A percentile compares a stretch with the other conserved stretches of the same genome.
These are phyloP conservation scores for Arthonia radiata DNA, from an alignment of 495 filamentous ascomycete genomes.

Conservation along the genomic window DNA sequence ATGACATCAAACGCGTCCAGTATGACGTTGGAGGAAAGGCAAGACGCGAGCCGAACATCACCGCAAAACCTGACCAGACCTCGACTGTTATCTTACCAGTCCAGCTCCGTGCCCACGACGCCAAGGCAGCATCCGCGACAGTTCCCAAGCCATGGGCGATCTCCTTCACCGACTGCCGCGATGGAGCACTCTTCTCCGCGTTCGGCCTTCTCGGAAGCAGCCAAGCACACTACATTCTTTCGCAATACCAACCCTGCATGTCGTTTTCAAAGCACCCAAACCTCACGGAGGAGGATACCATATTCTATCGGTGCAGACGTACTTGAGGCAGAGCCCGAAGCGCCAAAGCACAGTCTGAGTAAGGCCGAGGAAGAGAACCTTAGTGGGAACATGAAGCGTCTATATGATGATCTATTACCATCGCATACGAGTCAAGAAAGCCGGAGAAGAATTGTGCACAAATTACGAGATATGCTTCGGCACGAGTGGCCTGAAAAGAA, in stretches of 20 bases:
- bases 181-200: slow-evolving; percentile 57
- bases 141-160: slow-evolving; percentile 59
- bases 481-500: slow-evolving; percentile 74
- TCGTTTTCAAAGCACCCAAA: slow-evolving; percentile 36
- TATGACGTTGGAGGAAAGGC: too few species aligned
- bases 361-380: slow-evolving; percentile 56
- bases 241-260: slow-evolving; percentile 21
- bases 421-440: slow-evolving; percentile 42
- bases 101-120: slow-evolving; percentile 81
- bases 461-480: background rate
- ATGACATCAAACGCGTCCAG: too few species aligned
- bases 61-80: too few species aligned
- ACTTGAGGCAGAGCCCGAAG: slow-evolving; percentile 39
- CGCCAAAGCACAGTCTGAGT: slow-evolving; percentile 38
- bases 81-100: slow-evolving; percentile 54
- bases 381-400: slow-evolving; percentile 51
- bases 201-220: slow-evolving; percentile 74
- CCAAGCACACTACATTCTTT: slow-evolving; percentile 40
- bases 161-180: slow-evolving; percentile 56
- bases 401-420: slow-evolving; percentile 69
- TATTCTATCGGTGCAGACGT: slow-evolving; percentile 63
- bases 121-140: slow-evolving; percentile 73
- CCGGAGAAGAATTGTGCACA: background rate
- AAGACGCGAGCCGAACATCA: too few species aligned
- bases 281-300: slow-evolving; percentile 66